Evolutionary conservation across 164 flowering plant species (phyloP), one percentile per base, ranked within the genome.

Genomic region (Kingdonia uniflora): DNA sequence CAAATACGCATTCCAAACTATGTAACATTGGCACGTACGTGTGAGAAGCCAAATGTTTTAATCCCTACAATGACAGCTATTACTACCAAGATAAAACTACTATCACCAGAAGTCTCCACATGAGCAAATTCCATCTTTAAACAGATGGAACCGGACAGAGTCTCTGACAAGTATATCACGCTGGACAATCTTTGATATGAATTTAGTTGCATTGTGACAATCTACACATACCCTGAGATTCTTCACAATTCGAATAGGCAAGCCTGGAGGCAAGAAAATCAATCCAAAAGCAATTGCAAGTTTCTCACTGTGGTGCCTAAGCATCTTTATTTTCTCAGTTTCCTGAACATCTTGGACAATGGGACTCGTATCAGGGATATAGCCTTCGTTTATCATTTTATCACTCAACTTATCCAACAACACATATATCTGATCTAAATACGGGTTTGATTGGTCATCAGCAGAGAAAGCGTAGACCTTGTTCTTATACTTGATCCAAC

Each of bases 81-180:
- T 5, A 41, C 44, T 41, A 41, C 5, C 44, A 1, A 41, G 44
- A 41, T 41, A 58, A 56, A 24, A 7, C n/a, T n/a, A n/a, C 14
- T 16, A 54, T 76, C 65, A 88, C 92, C 97, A 86, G 72, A 84
- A 89, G 63, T 89, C 97, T 50, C 86, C 90, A 68, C 95, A 89
- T 23, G 97, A 89, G 60, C 97, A 88, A 1, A 58, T 52, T 62
- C 94, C 96, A 71, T 79, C 77, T 61, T 69, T 83, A 52, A 88
- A 88, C 48, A 76, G 71, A 79, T 88, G 97, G 61, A 69, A 88
- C 11, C 95, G 70, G 20, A 70, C 95, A 55, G 56, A 19, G 49
- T 64, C 62, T 48, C 68, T 49, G 29, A 67, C 60, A 37, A 58
- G 62, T 23, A 67, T 54, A 20, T 67, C 64, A 51, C 61, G 51